Evolutionary conservation across 2,329 filamentous ascomycete genomes (phyloP), one percentile per base, ranked within the genome.

Genomic region (Exophiala calicioides): DNA sequence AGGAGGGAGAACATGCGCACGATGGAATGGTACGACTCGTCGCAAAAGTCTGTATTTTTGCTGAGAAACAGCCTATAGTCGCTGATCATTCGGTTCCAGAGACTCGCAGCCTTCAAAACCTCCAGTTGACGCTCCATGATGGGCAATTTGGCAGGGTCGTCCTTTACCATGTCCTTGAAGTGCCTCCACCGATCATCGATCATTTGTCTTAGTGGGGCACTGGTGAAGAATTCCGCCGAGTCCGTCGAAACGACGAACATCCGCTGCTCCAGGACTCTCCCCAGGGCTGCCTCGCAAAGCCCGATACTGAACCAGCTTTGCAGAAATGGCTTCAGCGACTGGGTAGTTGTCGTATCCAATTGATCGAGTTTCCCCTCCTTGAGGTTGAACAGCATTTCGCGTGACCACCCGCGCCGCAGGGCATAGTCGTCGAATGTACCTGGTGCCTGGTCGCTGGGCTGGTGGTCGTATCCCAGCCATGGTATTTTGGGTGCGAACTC

Each of bases 261-360:
- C 18, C 33, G 33, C 16, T 30, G 30, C 16, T 38, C 29, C 16
- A 45, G 42, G n/a, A 7, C 23, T 31, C n/a, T 37, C 9, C 42
- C 42, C 23, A 45, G 24, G 13, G 32, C 42, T 18, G 34, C 42
- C 26, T 45, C 42, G 21, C 42, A 45, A 8, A 45, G 42, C 10
- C 42, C 42, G 12, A 45, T 37, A 18, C 33, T 45, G 23, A 45
- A 38, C 42, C 42, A 45, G 26, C 42, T 45, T 26, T 45, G 42
- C 3, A 45, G 32, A 20, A 45, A 45, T 3, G 42, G 42, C 18
- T 37, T 37, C 15, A 45, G 3, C n/a, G 24, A 30, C 5, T 13
- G n/a, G n/a, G n/a, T n/a, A n/a, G n/a, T n/a, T n/a, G n/a, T 12
- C 15, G 21, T 23, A 18, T 45, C 32, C 9, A 45, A n/a, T 3